These are phyloP conservation scores for Aspergillus candidus DNA, from an alignment of 2,329 filamentous ascomycete genomes.

Conservation along the genomic window DNA sequence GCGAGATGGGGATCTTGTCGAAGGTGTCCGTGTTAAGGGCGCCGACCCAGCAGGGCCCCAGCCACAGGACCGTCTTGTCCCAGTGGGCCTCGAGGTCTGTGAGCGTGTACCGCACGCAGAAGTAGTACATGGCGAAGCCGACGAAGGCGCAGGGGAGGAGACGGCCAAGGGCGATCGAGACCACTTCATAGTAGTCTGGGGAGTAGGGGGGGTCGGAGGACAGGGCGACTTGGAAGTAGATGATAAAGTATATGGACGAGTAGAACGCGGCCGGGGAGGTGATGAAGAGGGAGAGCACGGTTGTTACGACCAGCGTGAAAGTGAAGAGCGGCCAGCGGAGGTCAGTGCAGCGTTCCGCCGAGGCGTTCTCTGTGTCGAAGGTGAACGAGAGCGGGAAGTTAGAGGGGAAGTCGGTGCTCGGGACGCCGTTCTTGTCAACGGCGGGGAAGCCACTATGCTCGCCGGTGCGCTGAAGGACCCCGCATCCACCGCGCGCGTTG, in stretches of 20 bases:
- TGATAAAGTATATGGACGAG: constrained; percentile 47
- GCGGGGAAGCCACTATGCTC: constrained; percentile 45
- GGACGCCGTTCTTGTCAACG: constrained; percentile 45
- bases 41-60: constrained; percentile 56
- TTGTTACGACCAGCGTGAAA: constrained; percentile 50
- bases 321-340: constrained; percentile 54
- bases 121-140: constrained; percentile 52
- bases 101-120: constrained; percentile 47
- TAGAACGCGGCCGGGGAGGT: constrained; percentile 53
- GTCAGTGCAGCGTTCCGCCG: constrained; percentile 41
- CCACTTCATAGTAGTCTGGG: constrained; percentile 49
- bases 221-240: constrained; percentile 57
- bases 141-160: constrained; percentile 56
- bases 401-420: constrained; percentile 48
- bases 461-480: constrained; percentile 49
- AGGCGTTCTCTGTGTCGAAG: constrained; percentile 39
- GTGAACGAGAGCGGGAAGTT: constrained; percentile 54
- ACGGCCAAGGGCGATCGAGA: constrained; percentile 51
- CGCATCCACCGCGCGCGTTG: constrained; percentile 51
- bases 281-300: constrained; percentile 51
- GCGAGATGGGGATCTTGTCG: constrained; percentile 57
- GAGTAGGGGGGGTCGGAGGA: constrained; percentile 54
- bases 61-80: constrained; percentile 57
- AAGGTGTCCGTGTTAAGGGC: constrained; percentile 59
- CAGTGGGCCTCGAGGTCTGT: constrained; percentile 49